phyloP scores from a whole-genome alignment of 176 grass and related monocot species.

The Guadua angustifolia region DNA sequence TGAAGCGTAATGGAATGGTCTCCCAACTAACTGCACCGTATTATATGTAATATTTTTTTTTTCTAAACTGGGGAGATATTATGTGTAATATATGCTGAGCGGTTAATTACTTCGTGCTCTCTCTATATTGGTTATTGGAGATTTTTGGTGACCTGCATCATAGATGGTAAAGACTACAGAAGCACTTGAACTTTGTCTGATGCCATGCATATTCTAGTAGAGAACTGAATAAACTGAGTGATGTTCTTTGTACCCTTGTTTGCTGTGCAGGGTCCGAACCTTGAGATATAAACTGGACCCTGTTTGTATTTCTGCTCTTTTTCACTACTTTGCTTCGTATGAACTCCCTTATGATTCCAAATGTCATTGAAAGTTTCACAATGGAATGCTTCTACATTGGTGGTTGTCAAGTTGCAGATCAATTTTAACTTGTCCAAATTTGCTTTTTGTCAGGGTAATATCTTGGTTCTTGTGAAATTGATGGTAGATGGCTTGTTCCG shows the following conservation, averaged over 20 bases:
- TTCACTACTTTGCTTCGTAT: not conserved
- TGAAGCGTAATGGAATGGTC: slow-evolving; percentile 3
- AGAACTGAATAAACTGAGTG: not conserved
- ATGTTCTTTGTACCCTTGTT: not conserved
- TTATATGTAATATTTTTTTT: slow-evolving; percentile 35
- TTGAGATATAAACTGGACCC: not conserved
- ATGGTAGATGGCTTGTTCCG: not conserved
- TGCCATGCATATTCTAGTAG: not conserved
- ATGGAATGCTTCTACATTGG: not conserved
- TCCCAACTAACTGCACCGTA: not conserved
- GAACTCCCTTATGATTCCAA: not conserved
- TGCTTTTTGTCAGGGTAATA: not conserved
- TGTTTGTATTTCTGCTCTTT: not conserved
- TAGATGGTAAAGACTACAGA: not conserved
- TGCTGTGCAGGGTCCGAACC: too few species aligned
- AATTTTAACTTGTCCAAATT: not conserved
- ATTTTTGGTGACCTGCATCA: not conserved
- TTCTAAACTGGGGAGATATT: not conserved
- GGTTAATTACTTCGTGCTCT: not conserved
- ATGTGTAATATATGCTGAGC: slow-evolving; percentile 31
- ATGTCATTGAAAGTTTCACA: not conserved
- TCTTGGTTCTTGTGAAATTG: not conserved
- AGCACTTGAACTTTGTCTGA: not conserved
- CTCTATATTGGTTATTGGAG: not conserved
- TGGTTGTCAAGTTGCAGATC: not conserved